Conservation (phyloP, 2,329 filamentous ascomycete genomes). For the Trichoderma semiorbis region DNA sequence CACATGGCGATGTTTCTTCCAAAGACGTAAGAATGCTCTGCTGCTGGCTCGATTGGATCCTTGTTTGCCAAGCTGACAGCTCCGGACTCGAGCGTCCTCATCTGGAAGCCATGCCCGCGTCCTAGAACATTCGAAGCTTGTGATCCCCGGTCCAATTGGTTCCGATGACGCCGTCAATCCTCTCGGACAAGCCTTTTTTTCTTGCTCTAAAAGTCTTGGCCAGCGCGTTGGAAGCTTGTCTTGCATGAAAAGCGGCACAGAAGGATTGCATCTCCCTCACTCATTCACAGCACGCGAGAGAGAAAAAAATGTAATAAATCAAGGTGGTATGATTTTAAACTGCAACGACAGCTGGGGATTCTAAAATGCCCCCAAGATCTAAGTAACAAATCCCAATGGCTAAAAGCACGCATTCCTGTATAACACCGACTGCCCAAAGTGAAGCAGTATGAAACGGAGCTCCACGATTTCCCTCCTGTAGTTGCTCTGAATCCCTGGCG, state of each 20-base stretch:
- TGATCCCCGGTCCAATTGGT: neutral
- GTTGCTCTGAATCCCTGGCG: neutral
- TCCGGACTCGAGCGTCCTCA: neutral
- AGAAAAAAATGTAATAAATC: neutral
- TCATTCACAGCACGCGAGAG: neutral
- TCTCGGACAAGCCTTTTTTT: neutral
- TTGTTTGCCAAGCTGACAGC: neutral
- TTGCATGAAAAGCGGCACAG: neutral
- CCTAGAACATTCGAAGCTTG: neutral
- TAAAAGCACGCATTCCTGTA: neutral
- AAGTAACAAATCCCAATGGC: neutral
- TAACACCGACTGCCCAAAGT: neutral
- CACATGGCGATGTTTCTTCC: neutral
- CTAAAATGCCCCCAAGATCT: neutral
- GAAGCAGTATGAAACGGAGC: neutral
- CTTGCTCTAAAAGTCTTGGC: neutral
- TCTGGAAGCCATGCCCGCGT: neutral
- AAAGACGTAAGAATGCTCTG: neutral
- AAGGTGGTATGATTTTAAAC: neutral
- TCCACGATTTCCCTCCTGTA: neutral
- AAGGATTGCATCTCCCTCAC: neutral
- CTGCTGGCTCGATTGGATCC: neutral
- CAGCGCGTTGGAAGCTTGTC: neutral
- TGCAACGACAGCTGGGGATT: neutral
- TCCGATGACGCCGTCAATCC: neutral